Conservation (phyloP, 805 yeast species). For the Metschnikowia orientalis region DNA sequence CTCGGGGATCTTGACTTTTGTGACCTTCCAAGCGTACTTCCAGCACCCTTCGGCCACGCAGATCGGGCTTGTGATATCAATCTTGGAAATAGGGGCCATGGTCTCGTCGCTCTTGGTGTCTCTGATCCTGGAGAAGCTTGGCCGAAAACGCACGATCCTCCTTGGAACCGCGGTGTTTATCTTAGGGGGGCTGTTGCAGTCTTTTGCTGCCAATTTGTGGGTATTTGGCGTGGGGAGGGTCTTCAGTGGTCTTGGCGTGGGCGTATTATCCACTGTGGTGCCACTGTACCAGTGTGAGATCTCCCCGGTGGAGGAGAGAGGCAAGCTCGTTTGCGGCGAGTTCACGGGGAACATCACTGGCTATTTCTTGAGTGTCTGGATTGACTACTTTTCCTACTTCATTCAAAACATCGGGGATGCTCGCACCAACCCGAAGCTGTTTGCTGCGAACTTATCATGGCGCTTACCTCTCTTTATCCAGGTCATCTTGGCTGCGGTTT, state of each 20-base stretch:
- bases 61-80: conserved; percentile 18
- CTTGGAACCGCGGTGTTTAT: conserved; percentile 17
- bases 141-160: conserved; percentile 19
- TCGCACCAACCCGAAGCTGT: conserved; percentile 29
- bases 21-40: conserved; percentile 49
- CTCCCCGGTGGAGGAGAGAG: conserved; percentile 82
- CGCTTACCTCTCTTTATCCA: conserved; percentile 74
- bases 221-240: conserved; percentile 70
- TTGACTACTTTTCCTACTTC: conserved; percentile 71
- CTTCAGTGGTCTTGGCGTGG: conserved; percentile 83
- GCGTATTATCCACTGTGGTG: conserved; percentile 75
- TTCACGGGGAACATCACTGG: conserved; percentile 85
- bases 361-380: conserved; percentile 81
- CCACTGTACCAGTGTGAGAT: conserved; percentile 88
- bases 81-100: conserved; percentile 21
- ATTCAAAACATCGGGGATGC: conserved; percentile 49
- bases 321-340: conserved; percentile 79
- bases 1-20: conserved; percentile 78
- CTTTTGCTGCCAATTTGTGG: conserved; percentile 46
- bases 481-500: conserved; percentile 63
- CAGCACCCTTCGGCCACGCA: conserved; percentile 16
- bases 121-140: conserved; percentile 15
- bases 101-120: conserved; percentile 18
- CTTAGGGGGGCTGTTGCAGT: conserved; percentile 17
- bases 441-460: conserved; percentile 55